Conservation (phyloP, 1,284 basidiomycete genomes). For the Ceratobasidium sp. region DNA sequence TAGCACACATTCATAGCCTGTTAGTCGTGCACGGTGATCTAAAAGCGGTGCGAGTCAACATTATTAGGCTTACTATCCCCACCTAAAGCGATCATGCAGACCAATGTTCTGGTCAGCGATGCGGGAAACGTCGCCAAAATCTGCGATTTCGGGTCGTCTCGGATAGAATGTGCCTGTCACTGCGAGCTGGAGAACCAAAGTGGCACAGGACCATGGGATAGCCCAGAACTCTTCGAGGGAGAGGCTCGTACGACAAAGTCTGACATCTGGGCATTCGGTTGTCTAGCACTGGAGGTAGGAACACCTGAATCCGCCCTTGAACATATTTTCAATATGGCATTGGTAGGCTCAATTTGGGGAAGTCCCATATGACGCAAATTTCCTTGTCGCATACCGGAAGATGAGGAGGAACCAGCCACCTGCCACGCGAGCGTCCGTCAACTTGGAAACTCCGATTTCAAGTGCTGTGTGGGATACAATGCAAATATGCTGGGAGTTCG, state of each 20-base stretch:
- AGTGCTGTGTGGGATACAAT: neutral
- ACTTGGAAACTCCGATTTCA: neutral
- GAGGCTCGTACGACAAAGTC: neutral
- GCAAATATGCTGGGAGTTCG: conserved; percentile 14
- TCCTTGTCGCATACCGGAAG: neutral
- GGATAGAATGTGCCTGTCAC: conserved; percentile 7
- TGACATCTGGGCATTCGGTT: conserved; percentile 35
- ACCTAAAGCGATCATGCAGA: neutral
- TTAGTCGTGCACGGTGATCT: conserved; percentile 2
- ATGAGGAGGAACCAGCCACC: neutral
- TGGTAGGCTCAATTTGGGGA: neutral
- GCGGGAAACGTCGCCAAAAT: neutral
- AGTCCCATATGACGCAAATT: neutral
- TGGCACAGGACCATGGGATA: conserved; percentile 2
- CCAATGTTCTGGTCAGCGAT: conserved; percentile 13
- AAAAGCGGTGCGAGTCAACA: conserved; percentile 14
- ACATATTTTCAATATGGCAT: neutral
- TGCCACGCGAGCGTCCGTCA: neutral
- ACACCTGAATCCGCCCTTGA: neutral
- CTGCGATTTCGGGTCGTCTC: conserved; percentile 37
- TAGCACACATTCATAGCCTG: conserved; percentile 6
- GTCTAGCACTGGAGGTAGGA: conserved; percentile 26
- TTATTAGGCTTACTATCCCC: neutral
- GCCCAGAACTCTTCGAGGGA: neutral
- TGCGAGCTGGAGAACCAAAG: neutral